Conservation (phyloP, 1,284 basidiomycete genomes). For the Puccinia hordei region DNA sequence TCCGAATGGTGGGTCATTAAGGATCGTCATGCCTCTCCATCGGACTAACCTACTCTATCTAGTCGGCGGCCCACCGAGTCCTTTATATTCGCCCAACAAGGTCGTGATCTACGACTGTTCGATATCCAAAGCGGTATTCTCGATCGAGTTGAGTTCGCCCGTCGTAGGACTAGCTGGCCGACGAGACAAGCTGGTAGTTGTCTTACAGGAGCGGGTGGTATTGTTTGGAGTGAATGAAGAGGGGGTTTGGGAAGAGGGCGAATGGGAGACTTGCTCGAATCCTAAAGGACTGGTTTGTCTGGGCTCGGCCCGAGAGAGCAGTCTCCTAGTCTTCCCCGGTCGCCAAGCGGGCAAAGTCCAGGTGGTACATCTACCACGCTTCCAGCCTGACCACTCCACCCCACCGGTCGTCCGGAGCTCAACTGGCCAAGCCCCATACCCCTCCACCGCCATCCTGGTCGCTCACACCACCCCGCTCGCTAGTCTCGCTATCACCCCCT, state of each 20-base stretch:
- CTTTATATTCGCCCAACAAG: slow-evolving; percentile 92
- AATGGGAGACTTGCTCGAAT: slow-evolving; percentile 40
- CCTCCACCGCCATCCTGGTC: slow-evolving; percentile 69
- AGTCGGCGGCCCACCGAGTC: slow-evolving; percentile 82
- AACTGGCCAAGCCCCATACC: slow-evolving; percentile 47
- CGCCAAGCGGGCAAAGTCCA: slow-evolving; percentile 88
- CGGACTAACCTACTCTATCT: slow-evolving; percentile 82
- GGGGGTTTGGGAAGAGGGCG: slow-evolving; percentile 2
- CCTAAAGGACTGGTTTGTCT: slow-evolving; percentile 76
- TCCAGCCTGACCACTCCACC: slow-evolving; percentile 61
- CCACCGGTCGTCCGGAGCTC: slow-evolving; percentile 63
- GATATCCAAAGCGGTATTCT: slow-evolving; percentile 73
- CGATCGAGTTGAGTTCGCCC: slow-evolving; percentile 85
- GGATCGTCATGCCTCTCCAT: slow-evolving; percentile 73
- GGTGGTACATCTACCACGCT: slow-evolving; percentile 72
- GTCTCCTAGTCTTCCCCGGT: slow-evolving; percentile 81
- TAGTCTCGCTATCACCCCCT: slow-evolving; percentile 74
- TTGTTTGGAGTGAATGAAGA: slow-evolving; percentile 68
- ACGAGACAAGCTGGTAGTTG: slow-evolving; percentile 78
- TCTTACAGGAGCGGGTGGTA: slow-evolving; percentile 75
- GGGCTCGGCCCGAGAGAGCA: slow-evolving; percentile 74
- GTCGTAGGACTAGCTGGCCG: slow-evolving; percentile 79
- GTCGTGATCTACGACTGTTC: slow-evolving; percentile 86
- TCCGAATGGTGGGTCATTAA: slow-evolving; percentile 34
- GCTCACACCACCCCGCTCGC: slow-evolving; percentile 80